A percentile compares a stretch with the other conserved stretches of the same genome.
These are phyloP conservation scores for Aspergillus carbonarius DNA, from an alignment of 2,329 filamentous ascomycete species.

Conservation along the genomic window DNA sequence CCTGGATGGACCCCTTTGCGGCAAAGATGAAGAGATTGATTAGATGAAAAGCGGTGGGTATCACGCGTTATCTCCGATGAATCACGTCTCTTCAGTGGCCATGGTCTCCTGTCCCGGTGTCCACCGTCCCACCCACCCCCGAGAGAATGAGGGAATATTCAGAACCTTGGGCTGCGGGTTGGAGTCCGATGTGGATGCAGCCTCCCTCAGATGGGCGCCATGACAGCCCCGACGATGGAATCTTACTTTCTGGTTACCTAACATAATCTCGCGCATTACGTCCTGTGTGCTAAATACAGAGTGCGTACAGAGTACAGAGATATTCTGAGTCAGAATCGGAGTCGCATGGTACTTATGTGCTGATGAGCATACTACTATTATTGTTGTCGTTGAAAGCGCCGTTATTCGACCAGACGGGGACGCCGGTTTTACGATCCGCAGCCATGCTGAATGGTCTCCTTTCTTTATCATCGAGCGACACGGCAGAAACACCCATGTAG, in stretches of 20 bases:
- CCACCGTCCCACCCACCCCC: conserved; percentile 9
- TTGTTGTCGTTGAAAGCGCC: background rate
- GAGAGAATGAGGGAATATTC: conserved; percentile 5
- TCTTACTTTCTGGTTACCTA: conserved; percentile 3
- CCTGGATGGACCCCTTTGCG: conserved; percentile 1
- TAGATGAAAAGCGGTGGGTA: conserved; percentile 26
- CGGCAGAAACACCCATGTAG: too few relatives aligned
- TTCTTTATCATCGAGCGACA: background rate
- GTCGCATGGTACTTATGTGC: background rate
- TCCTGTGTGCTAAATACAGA: background rate
- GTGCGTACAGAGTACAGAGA: background rate
- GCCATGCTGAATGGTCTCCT: background rate
- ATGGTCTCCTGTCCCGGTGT: conserved; percentile 3
- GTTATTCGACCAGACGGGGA: background rate
- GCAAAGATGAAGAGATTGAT: conserved; percentile 24
- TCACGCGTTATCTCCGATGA: conserved; percentile 18
- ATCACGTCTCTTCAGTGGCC: conserved; percentile 11
- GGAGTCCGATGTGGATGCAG: background rate
- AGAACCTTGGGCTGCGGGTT: background rate
- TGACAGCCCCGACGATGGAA: background rate
- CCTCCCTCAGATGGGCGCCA: background rate
- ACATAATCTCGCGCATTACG: background rate
- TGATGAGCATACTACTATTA: background rate
- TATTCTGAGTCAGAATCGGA: background rate
- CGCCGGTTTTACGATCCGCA: background rate